phyloP scores from a whole-genome alignment of 2,329 filamentous ascomycete genomes.

The Aureobasidium sp. region DNA sequence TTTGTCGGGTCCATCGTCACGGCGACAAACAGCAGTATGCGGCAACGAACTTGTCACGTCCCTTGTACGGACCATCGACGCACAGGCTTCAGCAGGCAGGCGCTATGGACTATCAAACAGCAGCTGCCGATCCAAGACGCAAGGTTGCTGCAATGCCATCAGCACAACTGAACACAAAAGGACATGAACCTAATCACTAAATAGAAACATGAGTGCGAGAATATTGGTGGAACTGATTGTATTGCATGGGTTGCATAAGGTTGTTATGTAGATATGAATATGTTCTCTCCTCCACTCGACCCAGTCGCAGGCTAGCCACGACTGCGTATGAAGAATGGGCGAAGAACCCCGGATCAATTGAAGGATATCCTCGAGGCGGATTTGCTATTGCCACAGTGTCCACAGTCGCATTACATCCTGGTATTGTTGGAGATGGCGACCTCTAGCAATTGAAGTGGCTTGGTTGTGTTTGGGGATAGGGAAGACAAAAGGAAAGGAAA shows the following conservation, averaged over 20 bases:
- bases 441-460: constrained; percentile 38
- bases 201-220: not conserved
- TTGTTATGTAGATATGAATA: not conserved
- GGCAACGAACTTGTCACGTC: not conserved
- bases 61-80: not conserved
- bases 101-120: not conserved
- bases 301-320: constrained; percentile 2
- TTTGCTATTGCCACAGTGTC: constrained; percentile 36
- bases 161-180: not conserved
- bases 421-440: constrained; percentile 30
- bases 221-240: not conserved
- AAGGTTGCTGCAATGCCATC: not conserved
- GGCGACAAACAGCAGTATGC: not conserved
- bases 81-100: not conserved
- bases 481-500: not conserved
- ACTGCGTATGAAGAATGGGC: constrained; percentile 2
- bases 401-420: constrained; percentile 34
- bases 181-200: not conserved
- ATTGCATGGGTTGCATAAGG: not conserved
- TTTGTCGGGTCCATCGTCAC: not conserved
- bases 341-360: not conserved
- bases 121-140: not conserved
- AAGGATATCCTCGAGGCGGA: constrained; percentile 1
- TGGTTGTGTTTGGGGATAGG: not conserved
- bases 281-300: constrained; percentile 11